Conservation (phyloP, 257 asterid species). For the Solanum bulbocastanum region DNA sequence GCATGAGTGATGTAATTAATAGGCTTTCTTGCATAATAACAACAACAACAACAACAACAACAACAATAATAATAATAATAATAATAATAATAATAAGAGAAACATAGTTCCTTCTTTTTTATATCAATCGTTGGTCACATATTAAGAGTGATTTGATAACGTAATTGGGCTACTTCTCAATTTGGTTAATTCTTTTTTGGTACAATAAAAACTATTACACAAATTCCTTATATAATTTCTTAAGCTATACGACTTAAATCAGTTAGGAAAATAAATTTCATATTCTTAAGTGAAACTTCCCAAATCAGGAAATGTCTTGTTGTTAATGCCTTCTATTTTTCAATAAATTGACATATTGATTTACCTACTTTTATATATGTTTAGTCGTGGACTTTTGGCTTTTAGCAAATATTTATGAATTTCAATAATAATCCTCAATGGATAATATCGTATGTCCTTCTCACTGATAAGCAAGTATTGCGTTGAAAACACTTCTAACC, state of each 20-base stretch:
- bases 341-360: background rate
- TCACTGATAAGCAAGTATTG: too few relatives aligned
- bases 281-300: background rate
- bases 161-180: background rate
- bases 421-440: background rate
- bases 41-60: too few relatives aligned
- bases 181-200: background rate
- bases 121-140: background rate
- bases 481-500: too few relatives aligned
- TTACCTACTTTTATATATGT: background rate
- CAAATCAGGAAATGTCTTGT: background rate
- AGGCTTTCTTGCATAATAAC: background rate
- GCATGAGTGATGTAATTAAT: background rate
- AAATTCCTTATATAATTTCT: background rate
- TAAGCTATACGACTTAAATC: background rate
- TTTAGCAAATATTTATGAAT: background rate
- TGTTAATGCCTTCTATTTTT: background rate
- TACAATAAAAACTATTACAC: background rate
- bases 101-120: too few relatives aligned
- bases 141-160: background rate
- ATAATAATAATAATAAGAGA: background rate
- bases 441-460: background rate
- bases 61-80: background rate
- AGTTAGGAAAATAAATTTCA: background rate
- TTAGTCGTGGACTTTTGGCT: background rate